Evolutionary conservation across 345 rosid genomes (phyloP).

Genomic region (Dipteronia sinensis): DNA sequence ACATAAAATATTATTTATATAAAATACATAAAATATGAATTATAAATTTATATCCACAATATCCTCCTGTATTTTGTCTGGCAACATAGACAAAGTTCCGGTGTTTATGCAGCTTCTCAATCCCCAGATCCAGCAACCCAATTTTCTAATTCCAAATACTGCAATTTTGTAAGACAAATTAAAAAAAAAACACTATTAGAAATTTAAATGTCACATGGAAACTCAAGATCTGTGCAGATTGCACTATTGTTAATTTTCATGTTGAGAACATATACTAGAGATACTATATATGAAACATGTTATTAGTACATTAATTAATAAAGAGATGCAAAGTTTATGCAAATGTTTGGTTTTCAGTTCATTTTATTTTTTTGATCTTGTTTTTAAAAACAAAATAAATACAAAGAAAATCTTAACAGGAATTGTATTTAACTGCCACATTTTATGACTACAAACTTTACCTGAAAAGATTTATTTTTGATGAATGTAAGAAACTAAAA

Average conservation of each 20-base stretch:
- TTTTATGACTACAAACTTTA: too few species aligned
- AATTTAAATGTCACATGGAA: background rate
- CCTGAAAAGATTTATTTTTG: too few species aligned
- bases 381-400: too few species aligned
- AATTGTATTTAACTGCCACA: too few species aligned
- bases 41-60: background rate
- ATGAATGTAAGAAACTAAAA: too few species aligned
- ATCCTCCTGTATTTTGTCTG: background rate
- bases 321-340: too few species aligned
- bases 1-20: too few species aligned
- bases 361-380: too few species aligned
- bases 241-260: background rate
- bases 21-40: too few species aligned
- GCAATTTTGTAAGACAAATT: background rate
- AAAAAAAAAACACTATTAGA: background rate
- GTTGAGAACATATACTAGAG: background rate
- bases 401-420: too few species aligned
- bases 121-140: conserved; percentile 11
- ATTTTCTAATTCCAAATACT: background rate
- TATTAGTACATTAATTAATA: background rate
- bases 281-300: background rate
- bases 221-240: background rate
- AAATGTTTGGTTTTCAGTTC: too few species aligned
- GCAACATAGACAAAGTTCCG: background rate
- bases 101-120: conserved; percentile 8